Conservation (phyloP, 495 filamentous ascomycete species). For the Aspergillus sclerotioniger region DNA sequence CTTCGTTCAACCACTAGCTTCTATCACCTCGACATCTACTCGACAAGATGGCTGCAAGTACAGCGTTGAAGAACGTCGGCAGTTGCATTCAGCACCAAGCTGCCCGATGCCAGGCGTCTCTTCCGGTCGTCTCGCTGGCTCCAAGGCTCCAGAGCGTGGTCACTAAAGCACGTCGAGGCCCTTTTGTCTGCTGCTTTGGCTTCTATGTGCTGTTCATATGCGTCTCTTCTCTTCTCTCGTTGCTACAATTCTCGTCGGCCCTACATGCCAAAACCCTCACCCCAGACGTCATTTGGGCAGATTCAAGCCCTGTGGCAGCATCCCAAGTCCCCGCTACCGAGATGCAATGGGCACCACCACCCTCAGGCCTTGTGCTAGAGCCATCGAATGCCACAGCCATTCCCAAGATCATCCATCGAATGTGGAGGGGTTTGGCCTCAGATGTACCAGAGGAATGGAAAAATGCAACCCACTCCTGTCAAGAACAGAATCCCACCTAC, state of each 20-base stretch:
- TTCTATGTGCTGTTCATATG: background rate
- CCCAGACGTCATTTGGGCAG: background rate
- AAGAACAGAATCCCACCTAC: background rate
- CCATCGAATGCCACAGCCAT: background rate
- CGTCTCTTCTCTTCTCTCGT: background rate
- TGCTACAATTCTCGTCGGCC: background rate
- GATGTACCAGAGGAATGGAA: background rate
- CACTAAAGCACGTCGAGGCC: background rate
- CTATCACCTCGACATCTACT: background rate
- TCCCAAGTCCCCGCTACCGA: background rate
- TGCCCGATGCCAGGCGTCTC: background rate
- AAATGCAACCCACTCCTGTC: background rate
- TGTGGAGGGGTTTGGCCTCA: background rate
- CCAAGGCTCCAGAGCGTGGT: background rate
- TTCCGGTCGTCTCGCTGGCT: background rate
- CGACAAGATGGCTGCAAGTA: too few relatives aligned
- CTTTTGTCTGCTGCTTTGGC: background rate
- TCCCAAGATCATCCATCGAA: background rate
- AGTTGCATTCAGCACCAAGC: background rate
- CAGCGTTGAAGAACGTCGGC: too few relatives aligned
- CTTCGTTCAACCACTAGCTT: background rate
- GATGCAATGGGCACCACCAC: background rate
- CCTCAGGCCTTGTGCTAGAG: background rate
- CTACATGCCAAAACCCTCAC: background rate
- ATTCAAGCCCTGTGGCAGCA: background rate